Conservation (phyloP, 352 stramenopile genomes). For the Phytophthora brassicae region DNA sequence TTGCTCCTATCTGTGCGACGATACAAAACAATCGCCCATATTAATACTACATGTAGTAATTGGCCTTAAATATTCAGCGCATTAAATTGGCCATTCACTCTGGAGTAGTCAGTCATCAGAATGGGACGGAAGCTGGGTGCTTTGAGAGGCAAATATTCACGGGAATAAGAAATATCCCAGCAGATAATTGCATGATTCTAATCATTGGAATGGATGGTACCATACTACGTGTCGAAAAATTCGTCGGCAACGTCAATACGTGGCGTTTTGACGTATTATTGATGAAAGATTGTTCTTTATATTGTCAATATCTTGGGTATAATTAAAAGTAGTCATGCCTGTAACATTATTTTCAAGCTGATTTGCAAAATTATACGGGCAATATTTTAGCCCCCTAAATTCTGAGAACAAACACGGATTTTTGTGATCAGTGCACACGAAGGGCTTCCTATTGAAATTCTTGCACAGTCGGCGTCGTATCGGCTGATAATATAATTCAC, state of each 20-base stretch:
- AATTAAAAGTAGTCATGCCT: constrained; percentile 33
- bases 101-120: neutral
- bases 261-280: constrained; percentile 44
- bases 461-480: constrained; percentile 12
- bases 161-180: constrained; percentile 55
- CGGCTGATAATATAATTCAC: constrained; percentile 11
- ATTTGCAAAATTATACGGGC: constrained; percentile 37
- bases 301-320: constrained; percentile 33
- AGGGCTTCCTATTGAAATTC: constrained; percentile 11
- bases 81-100: neutral
- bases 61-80: too few species aligned
- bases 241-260: constrained; percentile 55
- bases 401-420: constrained; percentile 22
- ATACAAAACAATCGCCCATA: neutral
- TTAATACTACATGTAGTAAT: neutral
- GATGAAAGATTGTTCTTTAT: constrained; percentile 55
- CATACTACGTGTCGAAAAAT: constrained; percentile 50
- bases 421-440: constrained; percentile 13
- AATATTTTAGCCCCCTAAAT: constrained; percentile 28
- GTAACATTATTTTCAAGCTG: constrained; percentile 45
- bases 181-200: constrained; percentile 60
- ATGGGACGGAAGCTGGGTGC: constrained; percentile 31
- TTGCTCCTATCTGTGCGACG: neutral
- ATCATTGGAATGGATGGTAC: constrained; percentile 68
- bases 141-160: constrained; percentile 60